A percentile compares a stretch with the other conserved stretches of the same genome.
phyloP scores from a whole-genome alignment of 106 monocot genomes.

The Vanilla planifolia region DNA sequence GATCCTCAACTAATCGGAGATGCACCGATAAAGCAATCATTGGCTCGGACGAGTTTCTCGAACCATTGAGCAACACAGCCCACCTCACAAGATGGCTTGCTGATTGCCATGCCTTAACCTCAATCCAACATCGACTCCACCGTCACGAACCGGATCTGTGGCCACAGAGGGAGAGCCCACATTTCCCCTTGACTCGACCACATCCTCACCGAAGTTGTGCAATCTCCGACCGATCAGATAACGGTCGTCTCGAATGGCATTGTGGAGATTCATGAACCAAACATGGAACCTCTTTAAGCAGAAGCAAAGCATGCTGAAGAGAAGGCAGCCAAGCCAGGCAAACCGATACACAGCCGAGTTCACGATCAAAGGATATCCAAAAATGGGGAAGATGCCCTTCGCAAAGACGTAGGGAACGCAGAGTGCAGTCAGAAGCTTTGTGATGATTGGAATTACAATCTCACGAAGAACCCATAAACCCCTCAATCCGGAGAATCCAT shows the following conservation, averaged over 20 bases:
- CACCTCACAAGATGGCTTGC: slow-evolving; percentile 21
- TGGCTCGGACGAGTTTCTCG: too few species aligned
- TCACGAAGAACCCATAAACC: slow-evolving; percentile 89
- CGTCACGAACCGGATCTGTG: slow-evolving; percentile 26
- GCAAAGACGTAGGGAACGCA: slow-evolving; percentile 95
- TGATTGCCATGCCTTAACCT: slow-evolving; percentile 36
- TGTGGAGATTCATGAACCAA: slow-evolving; percentile 98
- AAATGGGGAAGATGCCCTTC: slow-evolving; percentile 75
- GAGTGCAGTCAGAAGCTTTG: slow-evolving; percentile 79
- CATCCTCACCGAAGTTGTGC: slow-evolving; percentile 81
- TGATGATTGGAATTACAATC: slow-evolving; percentile 76
- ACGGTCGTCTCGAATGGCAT: slow-evolving; percentile 91
- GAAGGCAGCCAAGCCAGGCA: slow-evolving; percentile 86
- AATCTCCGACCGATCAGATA: slow-evolving; percentile 86
- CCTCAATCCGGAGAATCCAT: slow-evolving; percentile 80
- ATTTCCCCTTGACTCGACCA: not conserved
- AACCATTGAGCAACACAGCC: not conserved
- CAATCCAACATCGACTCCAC: slow-evolving; percentile 37
- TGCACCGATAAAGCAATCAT: not conserved
- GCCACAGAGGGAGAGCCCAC: slow-evolving; percentile 9
- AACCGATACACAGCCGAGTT: slow-evolving; percentile 97
- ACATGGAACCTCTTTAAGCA: slow-evolving; percentile 72
- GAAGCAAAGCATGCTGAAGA: slow-evolving; percentile 56
- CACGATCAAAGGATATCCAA: slow-evolving; percentile 85
- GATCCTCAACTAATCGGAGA: not conserved